Evolutionary conservation across 768 basidiomycete genomes (phyloP).

Genomic region (Termitomyces sp.): DNA sequence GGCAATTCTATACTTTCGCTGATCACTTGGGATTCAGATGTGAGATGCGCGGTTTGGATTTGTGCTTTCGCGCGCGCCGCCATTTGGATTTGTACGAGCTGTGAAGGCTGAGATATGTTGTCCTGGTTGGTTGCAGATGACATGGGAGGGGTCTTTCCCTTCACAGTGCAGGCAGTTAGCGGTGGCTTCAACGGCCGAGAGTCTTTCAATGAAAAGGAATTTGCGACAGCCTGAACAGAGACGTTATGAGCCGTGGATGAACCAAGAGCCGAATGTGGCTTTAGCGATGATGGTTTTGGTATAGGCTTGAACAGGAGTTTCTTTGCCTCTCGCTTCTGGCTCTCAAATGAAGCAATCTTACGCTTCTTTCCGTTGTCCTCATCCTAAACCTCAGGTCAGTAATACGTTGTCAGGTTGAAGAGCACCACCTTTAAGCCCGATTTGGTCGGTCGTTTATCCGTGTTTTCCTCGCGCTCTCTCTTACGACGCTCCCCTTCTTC

Average conservation of each 20-base stretch:
- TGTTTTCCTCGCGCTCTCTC: constrained; percentile 74
- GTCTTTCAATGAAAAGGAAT: constrained; percentile 27
- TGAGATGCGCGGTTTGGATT: constrained; percentile 50
- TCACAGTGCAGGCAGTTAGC: constrained; percentile 20
- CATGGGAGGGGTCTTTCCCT: constrained; percentile 38
- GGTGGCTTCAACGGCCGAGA: constrained; percentile 26
- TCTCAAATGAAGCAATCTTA: constrained; percentile 46
- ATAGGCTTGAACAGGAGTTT: constrained; percentile 52
- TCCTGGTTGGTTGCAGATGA: constrained; percentile 34
- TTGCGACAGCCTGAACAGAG: constrained; percentile 23
- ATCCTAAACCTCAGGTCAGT: constrained; percentile 34
- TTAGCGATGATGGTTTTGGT: constrained; percentile 36
- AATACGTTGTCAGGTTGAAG: neutral
- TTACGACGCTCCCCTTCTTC: constrained; percentile 76
- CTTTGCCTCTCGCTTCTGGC: constrained; percentile 55
- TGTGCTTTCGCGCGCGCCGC: constrained; percentile 67
- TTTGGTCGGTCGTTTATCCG: constrained; percentile 63
- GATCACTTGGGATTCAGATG: constrained; percentile 39
- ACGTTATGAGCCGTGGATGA: constrained; percentile 36
- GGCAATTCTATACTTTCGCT: constrained; percentile 89
- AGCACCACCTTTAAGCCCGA: constrained; percentile 41
- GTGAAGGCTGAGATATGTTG: constrained; percentile 54
- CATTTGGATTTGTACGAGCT: constrained; percentile 61
- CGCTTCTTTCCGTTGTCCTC: constrained; percentile 73
- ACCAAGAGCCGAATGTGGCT: constrained; percentile 29